Base-by-base conservation (phyloP, 2,329 filamentous ascomycete species). In the Chaetomiaceae sp. region DNA sequence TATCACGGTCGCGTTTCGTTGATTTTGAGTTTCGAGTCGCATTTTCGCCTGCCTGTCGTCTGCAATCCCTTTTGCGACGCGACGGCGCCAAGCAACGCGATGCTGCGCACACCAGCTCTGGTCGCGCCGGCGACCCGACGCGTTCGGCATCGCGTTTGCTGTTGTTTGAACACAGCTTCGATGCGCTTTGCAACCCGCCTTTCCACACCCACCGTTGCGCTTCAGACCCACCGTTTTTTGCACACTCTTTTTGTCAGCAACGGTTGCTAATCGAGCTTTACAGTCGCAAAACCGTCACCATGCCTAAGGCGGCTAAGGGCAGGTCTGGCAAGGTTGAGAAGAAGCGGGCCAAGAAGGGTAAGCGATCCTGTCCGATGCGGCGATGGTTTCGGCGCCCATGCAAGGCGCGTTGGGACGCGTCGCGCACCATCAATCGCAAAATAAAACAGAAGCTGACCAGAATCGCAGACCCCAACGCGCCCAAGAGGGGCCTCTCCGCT, bases 401-500 rank as follows among this genome's bases (percentile, higher is more conserved):
- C 25, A 34, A 17, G 40, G 27, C 15, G 19, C 20, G 17, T 11
- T 47, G 34, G 17, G 17, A 27, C 20, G 33, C 31, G 44, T 37
- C 44, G 14, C 22, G 11, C 5, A 7, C 8, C 25, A 12, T n/a
- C 14, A 3, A 9, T 47, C 19, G 9, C 11, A 20, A 6, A 25
- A n/a, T n/a, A n/a, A 17, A 14, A 33, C 34, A 17, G n/a, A n/a
- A 27, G 25, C 58, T 57, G 6, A 59, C 48, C 6, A 11, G 25
- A 12, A 14, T 17, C 39, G 8, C 66, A 95, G 91, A 96, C 76
- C 91, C 91, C 75, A 96, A 96, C 77, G 92, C 91, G 57, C 94
- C 94, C 73, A 99, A 97, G 91, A 91, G 94, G 76, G 94, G 92
- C 80, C 89, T 99, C 47, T 97, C 94, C 50, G 94, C 94, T 61